phyloP scores from a whole-genome alignment of 2,329 filamentous ascomycete species.

The Cladorrhinum sp. region DNA sequence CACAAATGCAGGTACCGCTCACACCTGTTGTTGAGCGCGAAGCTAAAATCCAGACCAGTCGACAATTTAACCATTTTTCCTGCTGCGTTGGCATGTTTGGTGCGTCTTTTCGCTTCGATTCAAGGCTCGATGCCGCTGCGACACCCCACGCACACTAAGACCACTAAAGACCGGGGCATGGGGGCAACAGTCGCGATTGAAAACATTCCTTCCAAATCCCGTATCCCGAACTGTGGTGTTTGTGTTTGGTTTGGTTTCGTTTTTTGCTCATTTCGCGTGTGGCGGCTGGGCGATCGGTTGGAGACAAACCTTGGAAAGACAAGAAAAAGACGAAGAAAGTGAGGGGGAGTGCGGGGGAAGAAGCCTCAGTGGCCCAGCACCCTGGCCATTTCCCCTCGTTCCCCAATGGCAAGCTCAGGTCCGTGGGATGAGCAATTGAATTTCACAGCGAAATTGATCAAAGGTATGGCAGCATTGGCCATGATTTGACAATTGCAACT shows the following conservation, averaged over 20 bases:
- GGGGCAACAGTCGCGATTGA: not conserved
- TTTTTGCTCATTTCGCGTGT: conserved; percentile 6
- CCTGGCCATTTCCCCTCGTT: not conserved
- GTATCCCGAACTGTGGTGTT: not conserved
- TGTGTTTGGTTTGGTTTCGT: conserved; percentile 3
- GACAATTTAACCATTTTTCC: conserved; percentile 2
- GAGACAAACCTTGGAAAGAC: conserved; percentile 1
- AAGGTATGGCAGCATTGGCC: not conserved
- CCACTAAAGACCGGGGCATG: not conserved
- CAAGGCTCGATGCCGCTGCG: not conserved
- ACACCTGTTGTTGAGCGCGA: not conserved
- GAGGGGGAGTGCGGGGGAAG: conserved; percentile 9
- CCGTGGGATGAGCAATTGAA: not conserved
- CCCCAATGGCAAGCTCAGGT: not conserved
- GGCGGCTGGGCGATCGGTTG: conserved; percentile 4
- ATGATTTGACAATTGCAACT: conserved; percentile 1
- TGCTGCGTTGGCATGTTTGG: not conserved
- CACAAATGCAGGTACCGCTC: conserved; percentile 2
- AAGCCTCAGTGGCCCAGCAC: not conserved
- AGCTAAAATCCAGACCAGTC: not conserved
- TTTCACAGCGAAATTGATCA: not conserved
- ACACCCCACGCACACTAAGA: conserved; percentile 6
- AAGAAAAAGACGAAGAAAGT: not conserved
- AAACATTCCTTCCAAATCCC: not conserved
- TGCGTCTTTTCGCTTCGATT: conserved; percentile 3